Percentiles rank a stretch among this genome's conserved stretches.
Evolutionary conservation across 345 rosid genomes (phyloP).

Genomic region (Salix viminalis): DNA sequence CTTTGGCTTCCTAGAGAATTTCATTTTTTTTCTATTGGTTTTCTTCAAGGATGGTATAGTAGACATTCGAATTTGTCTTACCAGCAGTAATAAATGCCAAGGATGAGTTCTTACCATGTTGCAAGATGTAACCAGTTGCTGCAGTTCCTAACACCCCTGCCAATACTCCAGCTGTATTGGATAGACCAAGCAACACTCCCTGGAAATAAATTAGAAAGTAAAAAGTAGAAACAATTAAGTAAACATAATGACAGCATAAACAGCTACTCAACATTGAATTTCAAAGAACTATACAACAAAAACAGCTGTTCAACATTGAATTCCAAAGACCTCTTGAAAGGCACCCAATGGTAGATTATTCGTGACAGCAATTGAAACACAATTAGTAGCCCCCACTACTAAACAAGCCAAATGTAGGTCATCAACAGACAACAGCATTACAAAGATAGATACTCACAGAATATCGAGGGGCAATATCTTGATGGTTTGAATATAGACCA

Average conservation of each 20-base stretch:
- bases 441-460: conserved; percentile 50
- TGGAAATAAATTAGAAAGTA: conserved; percentile 19
- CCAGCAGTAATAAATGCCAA: background rate
- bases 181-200: conserved; percentile 92
- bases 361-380: background rate
- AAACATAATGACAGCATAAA: background rate
- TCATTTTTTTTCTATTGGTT: background rate
- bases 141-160: conserved; percentile 98
- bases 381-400: background rate
- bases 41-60: background rate
- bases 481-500: conserved; percentile 90
- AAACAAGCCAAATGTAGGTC: conserved; percentile 1
- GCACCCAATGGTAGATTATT: background rate
- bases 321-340: background rate
- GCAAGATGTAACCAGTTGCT: conserved; percentile 85
- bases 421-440: background rate
- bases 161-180: conserved; percentile 90
- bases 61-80: background rate
- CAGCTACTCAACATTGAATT: background rate
- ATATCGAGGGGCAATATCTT: conserved; percentile 93
- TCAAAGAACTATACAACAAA: background rate
- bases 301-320: background rate
- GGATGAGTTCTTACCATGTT: conserved; percentile 54
- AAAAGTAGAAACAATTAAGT: background rate
- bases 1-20: background rate